These are phyloP conservation scores for Rhizophora mangle DNA, from an alignment of 345 rosid genomes.

Conservation along the genomic window DNA sequence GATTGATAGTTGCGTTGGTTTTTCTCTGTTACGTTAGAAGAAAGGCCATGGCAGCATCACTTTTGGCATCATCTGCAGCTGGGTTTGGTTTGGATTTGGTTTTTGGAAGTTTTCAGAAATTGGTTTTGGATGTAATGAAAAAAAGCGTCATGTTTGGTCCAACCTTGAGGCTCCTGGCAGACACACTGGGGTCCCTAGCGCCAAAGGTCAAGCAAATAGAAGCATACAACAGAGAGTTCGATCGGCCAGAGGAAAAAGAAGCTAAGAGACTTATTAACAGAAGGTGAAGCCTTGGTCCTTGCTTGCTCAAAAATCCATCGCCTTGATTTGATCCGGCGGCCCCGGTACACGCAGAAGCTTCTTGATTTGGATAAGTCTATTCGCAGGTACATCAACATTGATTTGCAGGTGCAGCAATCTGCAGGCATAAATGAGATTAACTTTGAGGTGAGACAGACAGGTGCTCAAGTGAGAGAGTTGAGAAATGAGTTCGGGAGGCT, in stretches of 20 bases:
- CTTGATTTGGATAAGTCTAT: neutral
- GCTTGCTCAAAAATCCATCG: neutral
- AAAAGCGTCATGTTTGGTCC: neutral
- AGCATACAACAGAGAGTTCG: conserved; percentile 5
- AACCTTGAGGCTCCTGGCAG: neutral
- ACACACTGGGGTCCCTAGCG: neutral
- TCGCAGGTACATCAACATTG: neutral
- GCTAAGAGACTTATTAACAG: neutral
- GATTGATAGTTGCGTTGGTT: too few relatives aligned
- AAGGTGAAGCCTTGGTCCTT: conserved; percentile 3
- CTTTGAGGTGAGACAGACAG: neutral
- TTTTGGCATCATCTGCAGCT: neutral
- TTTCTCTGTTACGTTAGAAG: too few relatives aligned
- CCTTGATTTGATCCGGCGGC: neutral
- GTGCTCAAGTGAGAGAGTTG: neutral
- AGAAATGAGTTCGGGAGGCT: neutral
- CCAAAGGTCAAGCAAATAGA: conserved; percentile 11
- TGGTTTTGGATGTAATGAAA: neutral
- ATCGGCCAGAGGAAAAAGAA: neutral
- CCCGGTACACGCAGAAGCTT: neutral
- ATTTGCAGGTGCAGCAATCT: conserved; percentile 1
- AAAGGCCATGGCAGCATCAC: neutral
- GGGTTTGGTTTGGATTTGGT: conserved; percentile 8
- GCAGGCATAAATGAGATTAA: conserved; percentile 4
- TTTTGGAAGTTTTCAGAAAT: neutral